Percentiles rank a stretch among this genome's conserved stretches.
These are phyloP conservation scores for Talaromyces sp. DNA, from an alignment of 2,329 filamentous ascomycete genomes.

Conservation along the genomic window DNA sequence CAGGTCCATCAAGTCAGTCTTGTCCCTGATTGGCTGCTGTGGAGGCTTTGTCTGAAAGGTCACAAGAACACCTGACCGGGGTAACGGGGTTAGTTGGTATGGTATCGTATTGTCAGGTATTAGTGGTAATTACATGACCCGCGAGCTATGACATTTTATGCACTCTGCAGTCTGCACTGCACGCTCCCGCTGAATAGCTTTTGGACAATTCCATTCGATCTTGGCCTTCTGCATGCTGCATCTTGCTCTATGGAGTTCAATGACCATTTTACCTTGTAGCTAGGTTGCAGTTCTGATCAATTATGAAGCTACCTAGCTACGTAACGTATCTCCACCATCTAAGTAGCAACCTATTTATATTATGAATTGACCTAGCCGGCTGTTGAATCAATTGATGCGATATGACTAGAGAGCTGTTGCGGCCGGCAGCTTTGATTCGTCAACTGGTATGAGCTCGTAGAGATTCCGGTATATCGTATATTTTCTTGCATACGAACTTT, in stretches of 20 bases:
- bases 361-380: not conserved
- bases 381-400: not conserved
- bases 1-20: conserved; percentile 1
- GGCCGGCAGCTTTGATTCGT: not conserved
- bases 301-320: not conserved
- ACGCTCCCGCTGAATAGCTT: conserved; percentile 6
- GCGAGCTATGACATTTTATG: not conserved
- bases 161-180: conserved; percentile 2
- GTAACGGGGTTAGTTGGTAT: not conserved
- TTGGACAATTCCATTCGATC: conserved; percentile 1
- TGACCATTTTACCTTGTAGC: not conserved
- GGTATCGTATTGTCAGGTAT: not conserved
- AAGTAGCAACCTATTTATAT: not conserved
- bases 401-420: not conserved
- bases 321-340: not conserved
- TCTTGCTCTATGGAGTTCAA: not conserved
- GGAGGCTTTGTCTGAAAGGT: conserved; percentile 1
- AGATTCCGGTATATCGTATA: not conserved
- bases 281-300: not conserved
- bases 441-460: not conserved
- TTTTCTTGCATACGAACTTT: not conserved
- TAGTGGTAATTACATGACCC: not conserved
- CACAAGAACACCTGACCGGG: conserved; percentile 14
- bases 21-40: not conserved
- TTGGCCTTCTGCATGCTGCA: not conserved